These are phyloP conservation scores for Murraya paniculata DNA, from an alignment of 345 rosid genomes.

Conservation along the genomic window DNA sequence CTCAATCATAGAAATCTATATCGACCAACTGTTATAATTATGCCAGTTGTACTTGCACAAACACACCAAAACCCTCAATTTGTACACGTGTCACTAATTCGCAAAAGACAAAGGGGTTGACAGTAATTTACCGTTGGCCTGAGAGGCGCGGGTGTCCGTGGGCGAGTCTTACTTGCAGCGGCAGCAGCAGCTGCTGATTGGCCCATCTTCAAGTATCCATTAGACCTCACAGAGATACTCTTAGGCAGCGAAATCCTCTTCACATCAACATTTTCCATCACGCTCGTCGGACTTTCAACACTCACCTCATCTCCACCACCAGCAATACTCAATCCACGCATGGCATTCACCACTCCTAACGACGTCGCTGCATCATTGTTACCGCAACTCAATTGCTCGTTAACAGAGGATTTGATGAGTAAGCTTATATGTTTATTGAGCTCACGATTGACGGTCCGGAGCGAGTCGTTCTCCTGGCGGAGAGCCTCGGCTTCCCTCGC, in stretches of 20 bases:
- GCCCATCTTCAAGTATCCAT: constrained; percentile 39
- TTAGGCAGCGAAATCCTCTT: constrained; percentile 45
- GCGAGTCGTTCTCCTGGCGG: constrained; percentile 39
- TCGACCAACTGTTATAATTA: background rate
- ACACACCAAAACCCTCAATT: too few relatives aligned
- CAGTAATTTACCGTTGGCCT: constrained; percentile 10
- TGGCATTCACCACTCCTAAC: constrained; percentile 25
- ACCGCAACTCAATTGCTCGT: constrained; percentile 22
- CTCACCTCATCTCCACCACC: constrained; percentile 22
- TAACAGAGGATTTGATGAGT: constrained; percentile 32
- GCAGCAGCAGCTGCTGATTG: constrained; percentile 3
- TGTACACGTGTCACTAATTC: background rate
- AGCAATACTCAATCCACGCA: constrained; percentile 22
- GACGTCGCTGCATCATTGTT: constrained; percentile 21
- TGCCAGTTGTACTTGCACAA: too few relatives aligned
- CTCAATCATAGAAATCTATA: background rate
- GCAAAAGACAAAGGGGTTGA: background rate
- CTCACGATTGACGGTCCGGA: constrained; percentile 43
- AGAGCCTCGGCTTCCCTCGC: constrained; percentile 38
- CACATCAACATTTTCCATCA: constrained; percentile 26
- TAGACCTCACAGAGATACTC: constrained; percentile 54
- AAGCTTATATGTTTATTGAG: constrained; percentile 41
- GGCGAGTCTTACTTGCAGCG: constrained; percentile 21
- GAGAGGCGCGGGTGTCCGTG: constrained; percentile 24
- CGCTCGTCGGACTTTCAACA: constrained; percentile 45